Evolutionary conservation across 805 yeast genomes (phyloP).

Genomic region (Teunomyces panamensis): DNA sequence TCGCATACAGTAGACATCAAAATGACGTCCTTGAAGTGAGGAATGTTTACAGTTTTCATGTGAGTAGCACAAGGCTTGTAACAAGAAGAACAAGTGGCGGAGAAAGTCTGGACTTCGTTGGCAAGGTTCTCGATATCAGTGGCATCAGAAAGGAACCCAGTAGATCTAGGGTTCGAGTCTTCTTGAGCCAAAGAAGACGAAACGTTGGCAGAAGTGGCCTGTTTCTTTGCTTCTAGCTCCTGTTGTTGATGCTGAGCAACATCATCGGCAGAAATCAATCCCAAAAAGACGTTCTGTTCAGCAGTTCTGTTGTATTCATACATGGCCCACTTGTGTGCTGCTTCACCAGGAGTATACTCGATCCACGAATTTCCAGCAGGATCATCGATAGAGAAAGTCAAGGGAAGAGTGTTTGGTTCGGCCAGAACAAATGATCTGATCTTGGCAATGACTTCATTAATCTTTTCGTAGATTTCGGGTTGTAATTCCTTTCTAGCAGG

Average conservation of each 20-base stretch:
- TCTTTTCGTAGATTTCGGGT: constrained; percentile 73
- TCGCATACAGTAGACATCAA: constrained; percentile 94
- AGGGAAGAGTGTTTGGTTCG: constrained; percentile 64
- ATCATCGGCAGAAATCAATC: constrained; percentile 70
- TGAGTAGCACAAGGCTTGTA: constrained; percentile 80
- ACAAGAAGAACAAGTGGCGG: constrained; percentile 91
- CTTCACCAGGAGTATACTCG: constrained; percentile 81
- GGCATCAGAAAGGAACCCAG: constrained; percentile 65
- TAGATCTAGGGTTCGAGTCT: constrained; percentile 30
- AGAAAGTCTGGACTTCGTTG: constrained; percentile 90
- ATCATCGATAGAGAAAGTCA: constrained; percentile 80
- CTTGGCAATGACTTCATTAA: constrained; percentile 62
- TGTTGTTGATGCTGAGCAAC: constrained; percentile 45
- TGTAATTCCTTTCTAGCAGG: constrained; percentile 69
- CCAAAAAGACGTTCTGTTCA: constrained; percentile 83
- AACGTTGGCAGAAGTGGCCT: constrained; percentile 36
- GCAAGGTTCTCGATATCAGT: constrained; percentile 80
- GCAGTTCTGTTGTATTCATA: constrained; percentile 79
- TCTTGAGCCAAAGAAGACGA: constrained; percentile 17
- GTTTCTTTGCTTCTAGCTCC: constrained; percentile 49
- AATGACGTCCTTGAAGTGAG: constrained; percentile 96
- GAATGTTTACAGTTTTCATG: constrained; percentile 95
- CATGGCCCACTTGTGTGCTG: constrained; percentile 87
- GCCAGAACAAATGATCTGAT: constrained; percentile 63
- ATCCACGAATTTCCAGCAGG: constrained; percentile 98